Percentiles rank a stretch among this genome's conserved stretches.
These are phyloP conservation scores for Hymenochaete sp. DNA, from an alignment of 1,284 basidiomycete species.

Conservation along the genomic window DNA sequence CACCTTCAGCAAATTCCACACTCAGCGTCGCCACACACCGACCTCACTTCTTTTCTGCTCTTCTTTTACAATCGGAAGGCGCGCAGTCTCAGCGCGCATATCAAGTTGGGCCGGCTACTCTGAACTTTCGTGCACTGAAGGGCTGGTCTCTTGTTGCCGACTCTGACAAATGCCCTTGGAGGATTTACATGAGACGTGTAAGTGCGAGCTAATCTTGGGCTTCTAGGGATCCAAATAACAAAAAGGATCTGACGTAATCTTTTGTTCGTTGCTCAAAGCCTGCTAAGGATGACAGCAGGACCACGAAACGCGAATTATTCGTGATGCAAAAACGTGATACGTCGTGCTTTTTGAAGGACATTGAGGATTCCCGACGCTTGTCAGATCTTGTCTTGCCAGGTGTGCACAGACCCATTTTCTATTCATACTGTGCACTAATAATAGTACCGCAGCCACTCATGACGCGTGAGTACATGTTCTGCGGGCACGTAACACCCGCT, in stretches of 20 bases:
- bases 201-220: not conserved
- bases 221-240: no score
- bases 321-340: constrained; percentile 50
- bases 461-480: constrained; percentile 43
- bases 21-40: not conserved
- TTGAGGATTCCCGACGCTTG: constrained; percentile 58
- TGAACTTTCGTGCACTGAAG: not conserved
- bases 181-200: constrained; percentile 7
- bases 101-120: constrained; percentile 1
- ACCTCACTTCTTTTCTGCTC: not conserved
- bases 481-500: not conserved
- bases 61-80: constrained; percentile 2
- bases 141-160: constrained; percentile 11
- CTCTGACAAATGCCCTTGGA: constrained; percentile 7
- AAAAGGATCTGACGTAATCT: no score
- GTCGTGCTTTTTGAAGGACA: constrained; percentile 51
- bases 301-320: constrained; percentile 27
- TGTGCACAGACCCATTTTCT: constrained; percentile 24
- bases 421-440: constrained; percentile 24
- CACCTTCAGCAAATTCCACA: constrained; percentile 1
- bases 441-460: constrained; percentile 48
- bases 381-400: constrained; percentile 71
- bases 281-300: constrained; percentile 3
- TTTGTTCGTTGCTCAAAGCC: not conserved
- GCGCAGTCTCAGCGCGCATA: constrained; percentile 1